Evolutionary conservation across 2,329 filamentous ascomycete species (phyloP).

Genomic region (Alternaria postmessia): DNA sequence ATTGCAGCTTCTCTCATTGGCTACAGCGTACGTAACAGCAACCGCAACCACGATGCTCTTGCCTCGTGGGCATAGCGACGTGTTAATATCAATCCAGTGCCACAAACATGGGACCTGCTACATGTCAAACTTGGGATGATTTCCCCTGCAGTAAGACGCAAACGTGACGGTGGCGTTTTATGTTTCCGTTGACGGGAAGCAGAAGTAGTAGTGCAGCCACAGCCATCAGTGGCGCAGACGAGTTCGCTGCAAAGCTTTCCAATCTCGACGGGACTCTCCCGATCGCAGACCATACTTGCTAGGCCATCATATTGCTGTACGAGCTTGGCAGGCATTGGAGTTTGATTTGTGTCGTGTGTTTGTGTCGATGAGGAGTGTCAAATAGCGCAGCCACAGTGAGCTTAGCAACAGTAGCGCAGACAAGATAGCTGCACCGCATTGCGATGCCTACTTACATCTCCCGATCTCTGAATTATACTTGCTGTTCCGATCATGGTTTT

Average conservation of each 20-base stretch:
- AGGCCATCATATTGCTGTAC: not conserved
- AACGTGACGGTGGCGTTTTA: not conserved
- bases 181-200: not conserved
- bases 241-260: not conserved
- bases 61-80: not conserved
- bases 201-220: not conserved
- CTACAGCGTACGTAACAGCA: conserved; percentile 21
- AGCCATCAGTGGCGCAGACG: not conserved
- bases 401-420: no score
- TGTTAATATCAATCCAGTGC: not conserved
- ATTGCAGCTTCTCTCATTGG: not conserved
- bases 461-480: no score
- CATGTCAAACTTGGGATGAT: not conserved
- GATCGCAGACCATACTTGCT: not conserved
- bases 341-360: no score
- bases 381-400: no score
- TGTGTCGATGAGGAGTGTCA: no score
- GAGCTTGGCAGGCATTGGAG: no score
- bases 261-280: accelerated
- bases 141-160: not conserved
- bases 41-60: conserved; percentile 16
- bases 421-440: no score
- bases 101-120: not conserved
- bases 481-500: no score
- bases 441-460: no score